Conservation (phyloP, 148 eudicot genomes). For the Oxyria digyna region DNA sequence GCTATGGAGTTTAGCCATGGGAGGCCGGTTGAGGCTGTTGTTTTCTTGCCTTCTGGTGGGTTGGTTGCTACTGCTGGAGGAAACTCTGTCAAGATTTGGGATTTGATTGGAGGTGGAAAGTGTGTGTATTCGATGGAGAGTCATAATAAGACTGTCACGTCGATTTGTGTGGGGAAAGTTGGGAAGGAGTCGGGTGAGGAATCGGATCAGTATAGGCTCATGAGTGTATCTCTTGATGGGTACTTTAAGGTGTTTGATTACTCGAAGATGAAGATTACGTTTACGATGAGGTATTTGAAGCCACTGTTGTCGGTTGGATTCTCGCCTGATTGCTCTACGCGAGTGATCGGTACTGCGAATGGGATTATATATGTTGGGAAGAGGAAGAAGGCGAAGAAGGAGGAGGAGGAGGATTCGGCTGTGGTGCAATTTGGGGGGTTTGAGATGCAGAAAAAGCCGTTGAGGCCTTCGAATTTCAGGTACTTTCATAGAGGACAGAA, state of each 20-base stretch:
- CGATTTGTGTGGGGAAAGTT: constrained; percentile 63
- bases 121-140: constrained; percentile 59
- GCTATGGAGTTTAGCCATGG: constrained; percentile 63
- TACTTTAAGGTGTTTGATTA: constrained; percentile 86
- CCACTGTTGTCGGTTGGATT: constrained; percentile 77
- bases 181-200: constrained; percentile 46
- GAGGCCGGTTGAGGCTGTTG: constrained; percentile 69
- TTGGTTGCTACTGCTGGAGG: constrained; percentile 77
- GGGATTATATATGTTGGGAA: constrained; percentile 67
- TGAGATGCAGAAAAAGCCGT: constrained; percentile 25
- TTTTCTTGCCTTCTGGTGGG: constrained; percentile 73
- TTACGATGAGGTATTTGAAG: constrained; percentile 69
- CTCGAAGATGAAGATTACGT: constrained; percentile 55
- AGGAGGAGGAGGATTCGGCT: constrained; percentile 22
- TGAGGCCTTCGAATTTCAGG: constrained; percentile 64
- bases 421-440: constrained; percentile 21
- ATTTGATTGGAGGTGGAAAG: constrained; percentile 84
- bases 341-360: constrained; percentile 75
- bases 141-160: constrained; percentile 86
- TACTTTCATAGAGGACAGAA: constrained; percentile 81
- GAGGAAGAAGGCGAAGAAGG: constrained; percentile 43
- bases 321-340: constrained; percentile 58
- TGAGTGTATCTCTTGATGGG: constrained; percentile 86
- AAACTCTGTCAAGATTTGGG: constrained; percentile 85
- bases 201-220: constrained; percentile 44